Evolutionary conservation across 257 asterid genomes (phyloP).

Genomic region (Solanum etuberosum): DNA sequence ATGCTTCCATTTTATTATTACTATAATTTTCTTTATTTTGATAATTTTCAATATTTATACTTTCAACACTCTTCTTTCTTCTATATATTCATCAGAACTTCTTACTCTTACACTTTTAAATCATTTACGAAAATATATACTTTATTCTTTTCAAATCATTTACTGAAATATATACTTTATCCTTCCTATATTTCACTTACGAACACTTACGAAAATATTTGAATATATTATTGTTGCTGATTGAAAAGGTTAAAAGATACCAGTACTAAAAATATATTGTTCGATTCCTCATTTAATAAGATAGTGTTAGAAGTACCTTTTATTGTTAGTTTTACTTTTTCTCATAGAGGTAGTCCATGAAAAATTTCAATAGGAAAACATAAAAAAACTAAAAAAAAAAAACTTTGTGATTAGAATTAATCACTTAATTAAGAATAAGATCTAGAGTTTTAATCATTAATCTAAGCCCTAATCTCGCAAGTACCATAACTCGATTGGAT

Average conservation of each 20-base stretch:
- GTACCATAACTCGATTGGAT: not conserved
- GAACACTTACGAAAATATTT: not conserved
- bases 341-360: not conserved
- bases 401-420: not conserved
- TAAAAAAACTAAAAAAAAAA: not conserved
- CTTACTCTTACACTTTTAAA: fast-evolving
- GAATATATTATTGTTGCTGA: not conserved
- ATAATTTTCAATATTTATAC: not conserved
- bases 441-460: not conserved
- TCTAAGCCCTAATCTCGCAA: not conserved
- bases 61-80: not conserved
- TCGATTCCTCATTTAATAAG: not conserved
- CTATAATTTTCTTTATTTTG: not conserved
- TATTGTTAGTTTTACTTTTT: not conserved
- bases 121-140: too few relatives aligned
- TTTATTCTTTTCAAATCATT: not conserved
- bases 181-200: not conserved
- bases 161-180: not conserved
- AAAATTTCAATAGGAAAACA: not conserved
- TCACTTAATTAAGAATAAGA: too few relatives aligned
- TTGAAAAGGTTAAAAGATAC: not conserved
- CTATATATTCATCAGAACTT: not conserved
- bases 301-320: not conserved
- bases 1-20: not conserved
- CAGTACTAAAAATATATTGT: too few relatives aligned